These are phyloP conservation scores for Camelina hispida DNA, from an alignment of 345 rosid genomes.

Conservation along the genomic window DNA sequence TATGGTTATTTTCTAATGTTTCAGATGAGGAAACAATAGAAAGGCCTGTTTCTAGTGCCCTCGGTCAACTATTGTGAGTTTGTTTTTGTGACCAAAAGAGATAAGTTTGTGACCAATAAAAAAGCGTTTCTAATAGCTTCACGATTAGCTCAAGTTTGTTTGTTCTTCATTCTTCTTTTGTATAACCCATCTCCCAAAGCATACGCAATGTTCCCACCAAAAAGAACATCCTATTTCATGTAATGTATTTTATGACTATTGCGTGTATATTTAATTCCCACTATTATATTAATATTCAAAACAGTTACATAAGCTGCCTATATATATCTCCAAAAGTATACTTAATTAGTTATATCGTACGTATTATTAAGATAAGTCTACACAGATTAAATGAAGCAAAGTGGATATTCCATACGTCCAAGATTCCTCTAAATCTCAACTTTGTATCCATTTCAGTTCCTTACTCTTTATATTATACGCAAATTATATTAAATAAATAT, in stretches of 20 bases:
- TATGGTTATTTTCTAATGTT: background rate
- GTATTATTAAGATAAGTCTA: background rate
- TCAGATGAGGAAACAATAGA: background rate
- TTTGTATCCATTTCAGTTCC: slow-evolving; percentile 27
- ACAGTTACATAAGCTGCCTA: slow-evolving; percentile 19
- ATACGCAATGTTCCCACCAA: background rate
- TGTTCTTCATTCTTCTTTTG: background rate
- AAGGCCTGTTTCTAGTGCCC: too few relatives aligned
- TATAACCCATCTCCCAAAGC: background rate
- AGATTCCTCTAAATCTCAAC: slow-evolving; percentile 42
- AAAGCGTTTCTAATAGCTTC: too few relatives aligned
- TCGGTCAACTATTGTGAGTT: too few relatives aligned
- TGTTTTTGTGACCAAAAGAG: too few relatives aligned
- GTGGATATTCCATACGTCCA: slow-evolving; percentile 43
- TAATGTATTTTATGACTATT: background rate
- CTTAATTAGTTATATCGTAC: background rate
- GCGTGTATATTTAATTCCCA: slow-evolving; percentile 1
- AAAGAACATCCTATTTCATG: slow-evolving; percentile 7
- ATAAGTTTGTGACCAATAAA: too few relatives aligned
- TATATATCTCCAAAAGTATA: background rate
- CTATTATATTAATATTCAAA: background rate
- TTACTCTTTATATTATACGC: slow-evolving; percentile 25
- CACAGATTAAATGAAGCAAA: slow-evolving; percentile 34
- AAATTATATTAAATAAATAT: background rate
- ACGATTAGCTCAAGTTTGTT: background rate